phyloP scores from a whole-genome alignment of 1,284 basidiomycete genomes.

The Tilletia horrida region DNA sequence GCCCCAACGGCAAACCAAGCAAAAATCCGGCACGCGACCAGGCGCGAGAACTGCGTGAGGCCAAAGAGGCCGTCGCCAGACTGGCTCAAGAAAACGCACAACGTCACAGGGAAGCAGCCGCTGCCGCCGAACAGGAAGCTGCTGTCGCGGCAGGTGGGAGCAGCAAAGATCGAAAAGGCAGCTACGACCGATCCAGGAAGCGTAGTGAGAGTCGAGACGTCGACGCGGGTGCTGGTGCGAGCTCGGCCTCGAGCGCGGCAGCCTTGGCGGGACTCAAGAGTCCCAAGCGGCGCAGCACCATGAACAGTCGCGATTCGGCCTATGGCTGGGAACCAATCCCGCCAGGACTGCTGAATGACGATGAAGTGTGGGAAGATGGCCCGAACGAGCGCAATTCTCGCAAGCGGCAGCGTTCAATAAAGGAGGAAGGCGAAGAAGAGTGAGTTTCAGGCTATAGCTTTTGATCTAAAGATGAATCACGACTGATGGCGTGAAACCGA shows the following conservation, averaged over 20 bases:
- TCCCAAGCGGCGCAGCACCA: conserved; percentile 74
- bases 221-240: background rate
- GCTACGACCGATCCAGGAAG: background rate
- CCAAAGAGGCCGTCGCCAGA: conserved; percentile 48
- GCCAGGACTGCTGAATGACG: conserved; percentile 46
- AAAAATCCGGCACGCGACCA: conserved; percentile 35
- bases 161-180: conserved; percentile 3
- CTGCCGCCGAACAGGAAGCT: conserved; percentile 21
- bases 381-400: conserved; percentile 21
- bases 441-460: conserved; percentile 10
- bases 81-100: conserved; percentile 48
- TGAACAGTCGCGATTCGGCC: conserved; percentile 93
- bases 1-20: conserved; percentile 19
- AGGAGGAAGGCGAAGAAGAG: conserved; percentile 29
- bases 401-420: conserved; percentile 41
- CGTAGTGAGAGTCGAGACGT: conserved; percentile 12
- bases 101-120: conserved; percentile 34
- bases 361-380: conserved; percentile 42
- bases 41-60: conserved; percentile 43
- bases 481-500: background rate
- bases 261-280: background rate
- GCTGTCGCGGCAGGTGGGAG: background rate
- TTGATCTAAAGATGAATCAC: too few relatives aligned
- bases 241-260: background rate
- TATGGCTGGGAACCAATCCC: conserved; percentile 75